Conservation (phyloP, 2,329 filamentous ascomycete genomes). For the Cytospora chrysosperma region DNA sequence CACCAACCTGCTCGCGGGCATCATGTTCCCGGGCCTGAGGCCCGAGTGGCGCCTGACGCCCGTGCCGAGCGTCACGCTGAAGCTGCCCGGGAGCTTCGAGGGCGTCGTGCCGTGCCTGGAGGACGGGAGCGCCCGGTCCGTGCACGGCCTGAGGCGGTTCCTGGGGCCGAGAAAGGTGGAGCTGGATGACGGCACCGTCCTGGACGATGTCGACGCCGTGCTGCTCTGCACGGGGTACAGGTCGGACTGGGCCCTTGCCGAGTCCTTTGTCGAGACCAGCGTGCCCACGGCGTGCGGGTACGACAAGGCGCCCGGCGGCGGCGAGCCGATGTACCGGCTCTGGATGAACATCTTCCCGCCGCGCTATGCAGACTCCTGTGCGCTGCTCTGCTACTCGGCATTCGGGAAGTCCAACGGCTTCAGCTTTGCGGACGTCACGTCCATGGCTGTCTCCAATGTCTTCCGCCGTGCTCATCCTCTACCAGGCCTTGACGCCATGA, state of each 20-base stretch:
- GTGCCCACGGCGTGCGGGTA: conserved; percentile 13
- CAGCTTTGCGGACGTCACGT: conserved; percentile 42
- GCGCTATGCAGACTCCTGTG: conserved; percentile 38
- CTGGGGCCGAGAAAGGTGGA: conserved; percentile 21
- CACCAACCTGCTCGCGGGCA: background rate
- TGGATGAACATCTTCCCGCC: conserved; percentile 25
- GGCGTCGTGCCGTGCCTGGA: conserved; percentile 36
- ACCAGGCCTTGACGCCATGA: conserved; percentile 39
- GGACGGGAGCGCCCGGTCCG: conserved; percentile 15
- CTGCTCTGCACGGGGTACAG: conserved; percentile 22
- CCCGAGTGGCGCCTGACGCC: conserved; percentile 32
- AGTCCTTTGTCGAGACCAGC: conserved; percentile 18
- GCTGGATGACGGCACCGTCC: conserved; percentile 17
- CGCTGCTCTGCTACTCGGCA: conserved; percentile 40
- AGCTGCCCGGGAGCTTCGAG: conserved; percentile 26
- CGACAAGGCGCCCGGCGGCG: background rate
- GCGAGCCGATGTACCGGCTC: conserved; percentile 16
- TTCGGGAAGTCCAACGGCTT: conserved; percentile 36
- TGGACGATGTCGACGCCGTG: conserved; percentile 20
- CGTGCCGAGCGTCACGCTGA: conserved; percentile 21
- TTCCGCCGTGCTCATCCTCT: conserved; percentile 41
- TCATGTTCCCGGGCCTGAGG: conserved; percentile 28
- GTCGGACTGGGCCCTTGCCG: conserved; percentile 20
- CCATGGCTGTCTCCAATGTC: conserved; percentile 45
- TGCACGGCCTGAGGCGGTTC: conserved; percentile 18